These are phyloP conservation scores for Roridomyces roridus DNA, from an alignment of 768 basidiomycete species.

Conservation along the genomic window DNA sequence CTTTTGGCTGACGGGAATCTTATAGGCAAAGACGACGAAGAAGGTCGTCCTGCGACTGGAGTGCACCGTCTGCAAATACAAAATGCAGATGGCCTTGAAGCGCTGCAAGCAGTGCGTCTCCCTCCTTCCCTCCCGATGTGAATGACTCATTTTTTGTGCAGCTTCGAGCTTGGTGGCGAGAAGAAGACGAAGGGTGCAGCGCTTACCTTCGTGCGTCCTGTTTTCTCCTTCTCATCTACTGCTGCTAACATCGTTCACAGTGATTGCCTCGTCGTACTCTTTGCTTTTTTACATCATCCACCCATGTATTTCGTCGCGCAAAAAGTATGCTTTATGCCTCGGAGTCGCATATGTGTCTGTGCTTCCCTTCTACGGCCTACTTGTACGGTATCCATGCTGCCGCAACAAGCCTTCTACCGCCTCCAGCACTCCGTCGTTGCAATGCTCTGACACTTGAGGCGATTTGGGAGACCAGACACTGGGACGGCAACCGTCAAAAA, in stretches of 20 bases:
- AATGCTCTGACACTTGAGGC: too few relatives aligned
- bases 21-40: slow-evolving; percentile 96
- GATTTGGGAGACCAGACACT: too few relatives aligned
- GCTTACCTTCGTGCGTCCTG: slow-evolving; percentile 82
- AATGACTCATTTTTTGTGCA: slow-evolving; percentile 32
- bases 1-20: not conserved
- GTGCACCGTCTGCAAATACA: slow-evolving; percentile 98
- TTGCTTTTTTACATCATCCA: not conserved
- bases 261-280: slow-evolving; percentile 5
- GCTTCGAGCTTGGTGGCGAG: slow-evolving; percentile 99
- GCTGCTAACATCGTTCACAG: not conserved
- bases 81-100: slow-evolving; percentile 95
- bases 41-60: slow-evolving; percentile 98
- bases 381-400: too few relatives aligned
- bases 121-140: too few relatives aligned
- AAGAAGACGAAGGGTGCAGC: slow-evolving; percentile 99
- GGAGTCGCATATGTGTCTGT: too few relatives aligned
- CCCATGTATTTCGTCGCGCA: slow-evolving; percentile 7
- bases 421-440: too few relatives aligned
- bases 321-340: slow-evolving; percentile 4
- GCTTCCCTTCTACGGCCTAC: too few relatives aligned
- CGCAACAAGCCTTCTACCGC: too few relatives aligned
- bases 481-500: too few relatives aligned
- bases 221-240: not conserved
- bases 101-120: slow-evolving; percentile 95